These are phyloP conservation scores for Ogataea allantospora DNA, from an alignment of 805 yeast genomes.

Conservation along the genomic window DNA sequence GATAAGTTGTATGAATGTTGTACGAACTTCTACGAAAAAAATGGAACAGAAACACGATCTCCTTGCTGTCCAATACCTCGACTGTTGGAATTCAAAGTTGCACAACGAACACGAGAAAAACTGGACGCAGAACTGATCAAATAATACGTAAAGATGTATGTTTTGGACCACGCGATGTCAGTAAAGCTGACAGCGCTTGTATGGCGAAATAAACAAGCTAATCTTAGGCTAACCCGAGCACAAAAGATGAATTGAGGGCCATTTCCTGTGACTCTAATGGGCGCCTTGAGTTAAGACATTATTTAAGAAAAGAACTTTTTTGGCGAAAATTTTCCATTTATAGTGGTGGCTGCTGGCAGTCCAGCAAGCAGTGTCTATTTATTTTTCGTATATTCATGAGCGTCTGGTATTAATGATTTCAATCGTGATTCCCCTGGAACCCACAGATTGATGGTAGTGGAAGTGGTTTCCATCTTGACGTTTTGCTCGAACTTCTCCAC, in stretches of 20 bases:
- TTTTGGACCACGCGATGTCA: slow-evolving; percentile 64
- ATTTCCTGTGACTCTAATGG: slow-evolving; percentile 75
- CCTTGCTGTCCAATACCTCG: slow-evolving; percentile 78
- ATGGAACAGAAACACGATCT: slow-evolving; percentile 59
- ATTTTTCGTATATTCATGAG: slow-evolving; percentile 56
- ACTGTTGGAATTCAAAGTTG: slow-evolving; percentile 58
- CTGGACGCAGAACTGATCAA: slow-evolving; percentile 53
- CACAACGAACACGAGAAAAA: slow-evolving; percentile 56
- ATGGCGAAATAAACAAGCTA: slow-evolving; percentile 27
- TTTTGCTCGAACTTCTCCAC: slow-evolving; percentile 53
- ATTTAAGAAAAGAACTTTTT: slow-evolving; percentile 19
- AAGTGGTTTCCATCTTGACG: slow-evolving; percentile 56
- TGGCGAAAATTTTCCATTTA: slow-evolving; percentile 10
- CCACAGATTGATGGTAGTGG: slow-evolving; percentile 61
- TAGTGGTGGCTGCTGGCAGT: no score
- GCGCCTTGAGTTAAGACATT: slow-evolving; percentile 54
- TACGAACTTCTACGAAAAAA: slow-evolving; percentile 54
- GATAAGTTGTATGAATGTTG: slow-evolving; percentile 78
- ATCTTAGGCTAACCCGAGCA: slow-evolving; percentile 96
- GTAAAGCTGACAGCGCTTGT: slow-evolving; percentile 6
- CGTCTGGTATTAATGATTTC: slow-evolving; percentile 55
- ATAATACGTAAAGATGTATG: slow-evolving; percentile 42
- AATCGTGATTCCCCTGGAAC: slow-evolving; percentile 50
- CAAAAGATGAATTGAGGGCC: slow-evolving; percentile 53
- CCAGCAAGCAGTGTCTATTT: slow-evolving; percentile 19